These are phyloP conservation scores for Dryas octopetala DNA, from an alignment of 306 rosid genomes.

Conservation along the genomic window DNA sequence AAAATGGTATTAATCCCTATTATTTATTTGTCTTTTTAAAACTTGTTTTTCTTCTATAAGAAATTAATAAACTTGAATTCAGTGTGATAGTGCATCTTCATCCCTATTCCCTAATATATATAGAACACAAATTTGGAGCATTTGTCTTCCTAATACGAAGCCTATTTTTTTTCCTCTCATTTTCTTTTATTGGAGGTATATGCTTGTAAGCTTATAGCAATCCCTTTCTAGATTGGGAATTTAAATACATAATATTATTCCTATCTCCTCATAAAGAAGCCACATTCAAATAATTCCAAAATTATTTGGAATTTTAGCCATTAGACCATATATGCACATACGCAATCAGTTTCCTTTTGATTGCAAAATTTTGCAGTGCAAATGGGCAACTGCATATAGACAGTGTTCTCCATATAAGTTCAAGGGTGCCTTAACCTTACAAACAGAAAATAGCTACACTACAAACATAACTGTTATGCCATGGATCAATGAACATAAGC, in stretches of 20 bases:
- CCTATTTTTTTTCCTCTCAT: too few species aligned
- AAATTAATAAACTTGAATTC: too few species aligned
- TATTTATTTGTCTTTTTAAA: too few species aligned
- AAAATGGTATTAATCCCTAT: too few species aligned
- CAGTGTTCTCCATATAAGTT: too few species aligned
- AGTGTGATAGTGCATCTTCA: too few species aligned
- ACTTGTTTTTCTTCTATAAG: too few species aligned
- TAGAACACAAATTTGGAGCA: not conserved
- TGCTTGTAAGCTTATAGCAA: constrained; percentile 1
- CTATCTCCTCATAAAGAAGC: not conserved
- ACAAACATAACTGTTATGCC: too few species aligned
- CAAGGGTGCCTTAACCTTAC: too few species aligned
- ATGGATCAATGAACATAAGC: too few species aligned
- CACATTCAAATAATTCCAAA: not conserved
- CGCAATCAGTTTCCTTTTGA: not conserved
- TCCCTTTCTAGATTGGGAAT: not conserved
- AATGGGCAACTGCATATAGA: not conserved
- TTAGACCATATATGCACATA: not conserved
- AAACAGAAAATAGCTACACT: too few species aligned
- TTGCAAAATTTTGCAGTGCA: not conserved
- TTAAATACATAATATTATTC: not conserved
- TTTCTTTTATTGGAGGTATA: not conserved
- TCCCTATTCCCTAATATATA: too few species aligned
- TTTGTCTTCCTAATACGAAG: not conserved
- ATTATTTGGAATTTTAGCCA: not conserved